These are phyloP conservation scores for Dissoconium aciculare DNA, from an alignment of 2,329 filamentous ascomycete species.

Conservation along the genomic window DNA sequence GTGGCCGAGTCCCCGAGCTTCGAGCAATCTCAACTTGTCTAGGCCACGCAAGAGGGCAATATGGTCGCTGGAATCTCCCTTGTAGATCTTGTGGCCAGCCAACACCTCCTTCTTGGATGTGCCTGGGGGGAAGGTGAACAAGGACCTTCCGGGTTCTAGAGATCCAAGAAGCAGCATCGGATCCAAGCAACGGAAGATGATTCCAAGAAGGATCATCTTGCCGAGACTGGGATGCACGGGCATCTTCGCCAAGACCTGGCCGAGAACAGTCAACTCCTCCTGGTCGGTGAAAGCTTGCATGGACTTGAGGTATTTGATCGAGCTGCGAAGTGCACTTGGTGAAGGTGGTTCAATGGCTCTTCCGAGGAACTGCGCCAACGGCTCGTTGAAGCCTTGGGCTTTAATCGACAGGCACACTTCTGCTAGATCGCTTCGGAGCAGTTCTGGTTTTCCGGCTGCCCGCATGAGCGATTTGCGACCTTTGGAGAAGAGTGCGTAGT, in stretches of 20 bases:
- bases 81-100: constrained; percentile 20
- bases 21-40: constrained; percentile 24
- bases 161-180: constrained; percentile 34
- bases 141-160: constrained; percentile 20
- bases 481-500: constrained; percentile 35
- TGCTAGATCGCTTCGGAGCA: constrained; percentile 32
- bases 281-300: constrained; percentile 31
- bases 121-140: constrained; percentile 22
- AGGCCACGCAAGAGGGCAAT: constrained; percentile 33
- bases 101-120: constrained; percentile 14
- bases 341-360: constrained; percentile 34
- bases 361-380: constrained; percentile 29
- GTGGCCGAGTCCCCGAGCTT: constrained; percentile 18
- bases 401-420: constrained; percentile 32
- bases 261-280: constrained; percentile 33
- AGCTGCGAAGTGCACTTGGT: constrained; percentile 23
- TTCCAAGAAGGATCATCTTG: constrained; percentile 37
- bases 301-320: constrained; percentile 26
- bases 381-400: constrained; percentile 24
- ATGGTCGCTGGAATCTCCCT: constrained; percentile 32
- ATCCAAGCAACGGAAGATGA: constrained; percentile 38
- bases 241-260: constrained; percentile 27
- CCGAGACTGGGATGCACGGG: constrained; percentile 32
- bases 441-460: constrained; percentile 25
- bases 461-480: constrained; percentile 23